A percentile compares a stretch with the other conserved stretches of the same genome.
These are phyloP conservation scores for Russula abietina DNA, from an alignment of 768 basidiomycete genomes.

Conservation along the genomic window DNA sequence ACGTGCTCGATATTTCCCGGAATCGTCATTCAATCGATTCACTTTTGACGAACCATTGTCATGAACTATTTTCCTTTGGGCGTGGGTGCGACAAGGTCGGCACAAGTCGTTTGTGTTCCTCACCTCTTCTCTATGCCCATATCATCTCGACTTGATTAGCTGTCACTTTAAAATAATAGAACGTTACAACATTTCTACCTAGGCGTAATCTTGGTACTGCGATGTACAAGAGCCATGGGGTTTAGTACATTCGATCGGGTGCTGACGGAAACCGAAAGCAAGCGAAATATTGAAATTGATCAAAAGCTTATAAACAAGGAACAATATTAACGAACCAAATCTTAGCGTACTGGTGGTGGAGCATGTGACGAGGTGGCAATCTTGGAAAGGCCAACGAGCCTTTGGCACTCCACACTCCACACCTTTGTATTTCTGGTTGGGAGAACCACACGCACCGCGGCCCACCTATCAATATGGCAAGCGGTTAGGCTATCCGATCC, in stretches of 20 bases:
- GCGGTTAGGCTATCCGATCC: too few relatives aligned
- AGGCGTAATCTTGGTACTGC: too few relatives aligned
- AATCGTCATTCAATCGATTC: conserved; percentile 45
- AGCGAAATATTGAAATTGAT: background rate
- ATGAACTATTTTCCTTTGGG: background rate
- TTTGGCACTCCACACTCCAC: too few relatives aligned
- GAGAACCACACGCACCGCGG: too few relatives aligned
- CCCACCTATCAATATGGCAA: too few relatives aligned
- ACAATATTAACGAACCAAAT: too few relatives aligned
- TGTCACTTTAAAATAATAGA: background rate
- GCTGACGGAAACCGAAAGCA: too few relatives aligned
- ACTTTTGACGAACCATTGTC: conserved; percentile 45
- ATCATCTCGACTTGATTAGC: background rate
- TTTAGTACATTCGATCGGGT: too few relatives aligned
- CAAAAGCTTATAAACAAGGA: background rate
- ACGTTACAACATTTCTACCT: background rate
- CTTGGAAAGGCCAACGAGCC: too few relatives aligned
- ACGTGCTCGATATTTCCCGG: conserved; percentile 75
- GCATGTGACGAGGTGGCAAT: too few relatives aligned
- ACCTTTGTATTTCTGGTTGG: too few relatives aligned
- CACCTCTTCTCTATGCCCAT: background rate
- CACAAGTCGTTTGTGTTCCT: background rate
- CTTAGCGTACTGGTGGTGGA: too few relatives aligned
- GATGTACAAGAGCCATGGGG: background rate
- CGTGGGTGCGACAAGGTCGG: background rate